These are phyloP conservation scores for Salix purpurea DNA, from an alignment of 345 rosid species.

Conservation along the genomic window DNA sequence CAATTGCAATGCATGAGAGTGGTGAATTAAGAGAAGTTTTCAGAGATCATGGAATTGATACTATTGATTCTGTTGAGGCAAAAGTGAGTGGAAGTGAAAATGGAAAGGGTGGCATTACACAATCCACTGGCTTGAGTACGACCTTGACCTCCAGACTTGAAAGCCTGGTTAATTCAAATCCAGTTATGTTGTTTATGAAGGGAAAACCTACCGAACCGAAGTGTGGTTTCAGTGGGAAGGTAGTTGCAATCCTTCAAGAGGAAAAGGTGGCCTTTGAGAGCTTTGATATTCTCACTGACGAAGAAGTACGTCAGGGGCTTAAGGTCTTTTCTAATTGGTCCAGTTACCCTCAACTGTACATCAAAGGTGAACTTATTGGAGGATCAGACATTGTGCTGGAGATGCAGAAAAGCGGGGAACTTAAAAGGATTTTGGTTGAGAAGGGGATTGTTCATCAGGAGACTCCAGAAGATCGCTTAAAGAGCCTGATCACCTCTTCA, in stretches of 20 bases:
- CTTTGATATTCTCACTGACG: constrained; percentile 73
- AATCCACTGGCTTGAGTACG: constrained; percentile 53
- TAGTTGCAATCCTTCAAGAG: constrained; percentile 73
- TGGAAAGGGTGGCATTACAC: constrained; percentile 49
- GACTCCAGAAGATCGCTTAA: constrained; percentile 58
- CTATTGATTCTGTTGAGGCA: constrained; percentile 12
- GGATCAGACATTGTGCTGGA: constrained; percentile 91
- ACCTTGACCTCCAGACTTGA: constrained; percentile 49
- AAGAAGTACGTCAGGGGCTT: constrained; percentile 89
- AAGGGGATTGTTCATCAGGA: constrained; percentile 53
- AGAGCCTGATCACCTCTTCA: constrained; percentile 51
- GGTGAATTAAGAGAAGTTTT: constrained; percentile 81
- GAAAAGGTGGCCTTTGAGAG: constrained; percentile 68
- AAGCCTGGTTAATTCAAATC: constrained; percentile 58
- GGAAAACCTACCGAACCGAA: constrained; percentile 84
- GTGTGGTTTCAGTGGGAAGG: constrained; percentile 91
- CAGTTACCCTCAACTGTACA: constrained; percentile 86
- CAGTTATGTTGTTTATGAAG: constrained; percentile 91
- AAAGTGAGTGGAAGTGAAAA: constrained; percentile 21
- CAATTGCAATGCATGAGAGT: constrained; percentile 78
- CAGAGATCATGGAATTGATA: constrained; percentile 54
- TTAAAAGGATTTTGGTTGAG: constrained; percentile 52
- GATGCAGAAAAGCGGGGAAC: constrained; percentile 96
- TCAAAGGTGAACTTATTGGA: constrained; percentile 75
- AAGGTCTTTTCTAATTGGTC: constrained; percentile 96